These are phyloP conservation scores for Pseudogymnoascus sp. DNA, from an alignment of 2,329 filamentous ascomycete species.

Conservation along the genomic window DNA sequence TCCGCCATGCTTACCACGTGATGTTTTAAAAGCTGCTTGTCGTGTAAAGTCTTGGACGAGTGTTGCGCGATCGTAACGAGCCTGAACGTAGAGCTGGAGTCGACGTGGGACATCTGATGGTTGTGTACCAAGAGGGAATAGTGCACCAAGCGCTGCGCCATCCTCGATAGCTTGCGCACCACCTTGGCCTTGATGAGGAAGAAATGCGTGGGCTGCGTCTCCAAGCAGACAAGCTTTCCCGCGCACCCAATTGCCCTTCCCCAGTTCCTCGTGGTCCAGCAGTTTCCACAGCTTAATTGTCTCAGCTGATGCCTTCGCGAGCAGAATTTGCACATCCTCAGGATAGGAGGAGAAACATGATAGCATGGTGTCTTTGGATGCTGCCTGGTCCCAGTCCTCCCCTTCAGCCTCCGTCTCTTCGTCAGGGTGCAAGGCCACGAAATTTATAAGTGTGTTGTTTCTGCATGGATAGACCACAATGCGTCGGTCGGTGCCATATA, in stretches of 20 bases:
- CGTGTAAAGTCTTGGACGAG: conserved; percentile 36
- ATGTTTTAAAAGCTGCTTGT: conserved; percentile 21
- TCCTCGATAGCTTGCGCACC: conserved; percentile 39
- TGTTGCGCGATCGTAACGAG: conserved; percentile 31
- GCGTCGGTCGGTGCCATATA: conserved; percentile 33
- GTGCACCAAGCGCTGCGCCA: conserved; percentile 29
- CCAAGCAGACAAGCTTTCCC: conserved; percentile 49
- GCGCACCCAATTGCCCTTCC: neutral
- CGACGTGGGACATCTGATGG: conserved; percentile 34
- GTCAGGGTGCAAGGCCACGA: conserved; percentile 43
- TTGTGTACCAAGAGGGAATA: conserved; percentile 20
- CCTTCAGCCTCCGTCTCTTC: conserved; percentile 28
- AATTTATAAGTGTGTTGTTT: conserved; percentile 36
- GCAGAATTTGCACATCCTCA: neutral
- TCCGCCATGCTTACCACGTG: conserved; percentile 11
- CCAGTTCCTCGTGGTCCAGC: conserved; percentile 46
- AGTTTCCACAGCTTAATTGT: conserved; percentile 50
- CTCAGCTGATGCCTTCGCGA: conserved; percentile 36
- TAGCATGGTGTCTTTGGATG: neutral
- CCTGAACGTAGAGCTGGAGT: neutral
- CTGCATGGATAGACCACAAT: conserved; percentile 40
- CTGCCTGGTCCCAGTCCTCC: neutral
- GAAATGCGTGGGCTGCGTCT: conserved; percentile 60
- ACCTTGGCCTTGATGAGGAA: conserved; percentile 61
- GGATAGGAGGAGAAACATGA: neutral